Evolutionary conservation across 2,329 filamentous ascomycete species (phyloP), one percentile per base, ranked within the genome.

Genomic region (Ceratocystis cubensis): DNA sequence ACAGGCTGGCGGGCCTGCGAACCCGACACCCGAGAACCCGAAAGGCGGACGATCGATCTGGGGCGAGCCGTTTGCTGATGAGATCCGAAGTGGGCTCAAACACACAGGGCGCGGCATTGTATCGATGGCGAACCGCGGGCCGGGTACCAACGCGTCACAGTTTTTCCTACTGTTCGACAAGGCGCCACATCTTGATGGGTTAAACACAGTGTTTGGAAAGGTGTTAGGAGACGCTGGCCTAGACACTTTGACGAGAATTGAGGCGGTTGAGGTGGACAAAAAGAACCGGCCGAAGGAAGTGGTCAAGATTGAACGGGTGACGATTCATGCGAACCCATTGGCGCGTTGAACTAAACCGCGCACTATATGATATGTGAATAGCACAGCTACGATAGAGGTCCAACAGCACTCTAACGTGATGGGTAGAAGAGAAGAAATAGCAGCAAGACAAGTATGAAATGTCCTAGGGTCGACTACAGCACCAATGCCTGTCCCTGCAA

Each of bases 181-280:
- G 70, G 88, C 89, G 30, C 83, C 88, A 46, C 90, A 94, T 76
- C 78, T 95, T 53, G 90, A 94, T 74, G 89, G 89, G 3, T 83
- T 90, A 73, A 94, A 94, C 73, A 92, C 89, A 0, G 86, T 93
- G 1, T 93, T 95, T 76, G 89, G 89, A 10, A 86, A 87, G 74
- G 79, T 93, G 44, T 79, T 87, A 66, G 85, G 82, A 46, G 85
- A 87, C 71, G 84, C 85, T 57, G 81, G 82, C 66, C 72, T 85
- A 61, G 82, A 79, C 45, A 88, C 87, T 4, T 75, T 94, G 71
- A 83, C 85, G 66, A 85, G 83, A 74, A 81, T 94, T 72, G 89
- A 94, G 78, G 81, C 77, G 25, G 75, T 89, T 22, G 82, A 85
- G 69, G 84, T 92, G 61, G 90, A 94, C 75, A 88, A 86, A 78